phyloP scores from a whole-genome alignment of 2,329 filamentous ascomycete species.

The Phaeosphaeria sp. region DNA sequence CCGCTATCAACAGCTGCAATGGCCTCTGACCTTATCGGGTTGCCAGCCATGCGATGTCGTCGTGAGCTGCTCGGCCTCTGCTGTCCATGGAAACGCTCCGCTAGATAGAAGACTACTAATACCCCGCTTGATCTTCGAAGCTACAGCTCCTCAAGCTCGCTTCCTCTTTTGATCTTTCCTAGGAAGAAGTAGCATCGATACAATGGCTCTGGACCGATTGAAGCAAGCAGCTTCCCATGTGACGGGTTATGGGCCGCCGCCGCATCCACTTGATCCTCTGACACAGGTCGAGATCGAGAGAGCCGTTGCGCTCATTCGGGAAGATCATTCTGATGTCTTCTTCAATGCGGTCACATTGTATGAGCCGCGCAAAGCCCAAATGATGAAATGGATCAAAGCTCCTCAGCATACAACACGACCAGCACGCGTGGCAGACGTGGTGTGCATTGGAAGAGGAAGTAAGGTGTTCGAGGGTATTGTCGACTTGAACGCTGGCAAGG shows the following conservation, averaged over 20 bases:
- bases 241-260: conserved; percentile 59
- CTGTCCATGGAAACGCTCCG: background rate
- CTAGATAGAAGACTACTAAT: conserved; percentile 21
- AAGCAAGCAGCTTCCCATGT: conserved; percentile 70
- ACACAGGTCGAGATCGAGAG: conserved; percentile 74
- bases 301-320: conserved; percentile 71
- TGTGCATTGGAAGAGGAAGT: conserved; percentile 79
- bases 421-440: conserved; percentile 77
- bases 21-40: background rate
- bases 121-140: conserved; percentile 17
- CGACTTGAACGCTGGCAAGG: conserved; percentile 70
- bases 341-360: conserved; percentile 88
- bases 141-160: conserved; percentile 1
- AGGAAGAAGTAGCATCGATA: background rate
- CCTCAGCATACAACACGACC: conserved; percentile 69
- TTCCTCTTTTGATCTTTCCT: background rate
- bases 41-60: background rate
- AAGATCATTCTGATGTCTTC: conserved; percentile 72
- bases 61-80: background rate
- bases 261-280: conserved; percentile 82
- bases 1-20: background rate
- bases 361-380: conserved; percentile 84
- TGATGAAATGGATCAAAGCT: conserved; percentile 78
- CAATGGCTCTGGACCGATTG: conserved; percentile 68
- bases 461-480: conserved; percentile 85